Conservation (phyloP, 768 basidiomycete genomes). For the Suillus decipiens region DNA sequence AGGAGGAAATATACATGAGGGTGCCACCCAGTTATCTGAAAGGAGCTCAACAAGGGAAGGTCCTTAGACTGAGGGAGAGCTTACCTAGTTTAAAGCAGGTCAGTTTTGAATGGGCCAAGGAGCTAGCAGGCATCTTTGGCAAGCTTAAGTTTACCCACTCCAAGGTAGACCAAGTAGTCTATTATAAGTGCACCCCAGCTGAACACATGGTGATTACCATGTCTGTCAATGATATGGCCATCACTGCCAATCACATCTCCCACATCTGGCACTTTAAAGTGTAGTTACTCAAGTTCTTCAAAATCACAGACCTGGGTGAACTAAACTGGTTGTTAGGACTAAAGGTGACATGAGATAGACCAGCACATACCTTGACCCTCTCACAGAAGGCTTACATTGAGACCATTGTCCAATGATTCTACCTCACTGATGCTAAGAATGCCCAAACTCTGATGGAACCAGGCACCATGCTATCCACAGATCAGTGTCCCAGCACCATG, state of each 20-base stretch:
- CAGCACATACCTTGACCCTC: constrained; percentile 15
- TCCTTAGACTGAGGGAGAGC: constrained; percentile 25
- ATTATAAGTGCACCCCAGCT: background rate
- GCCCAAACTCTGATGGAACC: constrained; percentile 23
- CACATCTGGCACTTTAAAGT: constrained; percentile 2
- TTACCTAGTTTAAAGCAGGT: constrained; percentile 44
- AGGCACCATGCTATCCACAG: constrained; percentile 6
- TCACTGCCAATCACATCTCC: constrained; percentile 23
- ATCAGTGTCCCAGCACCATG: constrained; percentile 11
- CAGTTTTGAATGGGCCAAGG: constrained; percentile 33
- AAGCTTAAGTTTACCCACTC: background rate
- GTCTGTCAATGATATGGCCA: constrained; percentile 34
- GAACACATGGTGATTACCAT: constrained; percentile 31
- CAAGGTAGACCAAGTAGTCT: background rate
- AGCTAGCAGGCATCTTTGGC: background rate
- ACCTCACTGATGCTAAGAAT: constrained; percentile 23
- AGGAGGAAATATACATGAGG: constrained; percentile 39
- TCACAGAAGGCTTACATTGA: constrained; percentile 25
- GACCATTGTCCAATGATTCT: constrained; percentile 22
- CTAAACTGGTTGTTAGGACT: constrained; percentile 26
- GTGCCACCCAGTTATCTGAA: constrained; percentile 33
- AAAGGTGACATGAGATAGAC: constrained; percentile 19
- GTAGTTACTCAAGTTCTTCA: constrained; percentile 9
- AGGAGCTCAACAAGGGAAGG: constrained; percentile 21
- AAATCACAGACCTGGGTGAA: constrained; percentile 19